Base-by-base conservation (phyloP, 163 green algal genomes). In the Scenedesmus sp. region DNA sequence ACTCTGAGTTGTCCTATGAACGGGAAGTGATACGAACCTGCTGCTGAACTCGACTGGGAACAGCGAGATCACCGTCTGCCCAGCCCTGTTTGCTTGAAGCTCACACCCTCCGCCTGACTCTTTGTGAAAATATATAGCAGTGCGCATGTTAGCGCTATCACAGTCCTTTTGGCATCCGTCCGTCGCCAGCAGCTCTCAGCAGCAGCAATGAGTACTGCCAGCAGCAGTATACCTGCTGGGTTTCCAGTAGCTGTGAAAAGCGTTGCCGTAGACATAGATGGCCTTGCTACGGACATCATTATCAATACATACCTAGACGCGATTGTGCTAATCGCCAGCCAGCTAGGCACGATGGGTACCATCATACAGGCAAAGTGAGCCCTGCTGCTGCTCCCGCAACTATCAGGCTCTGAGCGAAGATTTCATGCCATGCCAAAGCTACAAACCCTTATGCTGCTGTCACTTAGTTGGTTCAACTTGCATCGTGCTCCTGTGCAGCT, bases 321-420 rank as follows among this genome's bases (percentile, higher is more conserved):
- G 5, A 65, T 93, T n/a, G 76, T 96, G 68, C 68, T 95, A 2
- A 89, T 95, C 2, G 93, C 84, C 20, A 94, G 79, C 2, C 94
- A 96, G 80, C 83, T 94, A 30, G 93, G 90, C 13, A 92, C 90
- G 16, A 35, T 96, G 18, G 94, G 94, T 26, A 94, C 94, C 9
- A 73, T 96, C 1, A 59, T 95, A 35, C 72, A 91, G 30, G 91
- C 91, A 42, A 94, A 81, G 94, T 94, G 40, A 81, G 82, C 7
- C 65, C 26, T 76, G 40, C 78, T 59, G 78, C 78, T 59, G 43
- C 40, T 56, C 40, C 33, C 37, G 33, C 78, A 51, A 2, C 22
- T 51, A 15, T 51, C 24, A 6, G 13, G 35, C 12, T 80, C 9
- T n/a, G 12, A 80, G 70, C n/a, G 16, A 13, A 37, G n/a, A 44